Evolutionary conservation across 495 filamentous ascomycete species (phyloP).

Genomic region (Penicillium goetzii): DNA sequence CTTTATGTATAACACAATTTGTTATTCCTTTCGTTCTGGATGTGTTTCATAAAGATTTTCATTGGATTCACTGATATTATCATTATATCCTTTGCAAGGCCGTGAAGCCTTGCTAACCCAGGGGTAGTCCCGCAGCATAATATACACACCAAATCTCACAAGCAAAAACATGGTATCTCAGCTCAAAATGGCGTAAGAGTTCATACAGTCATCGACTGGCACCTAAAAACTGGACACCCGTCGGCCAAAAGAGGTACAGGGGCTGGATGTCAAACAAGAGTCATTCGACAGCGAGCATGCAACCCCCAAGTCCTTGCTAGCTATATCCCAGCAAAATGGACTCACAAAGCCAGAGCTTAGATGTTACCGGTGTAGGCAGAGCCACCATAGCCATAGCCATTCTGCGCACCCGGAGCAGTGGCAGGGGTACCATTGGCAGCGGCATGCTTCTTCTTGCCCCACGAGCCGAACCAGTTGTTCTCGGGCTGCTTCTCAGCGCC

Average conservation of each 20-base stretch:
- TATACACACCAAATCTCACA: conserved; percentile 26
- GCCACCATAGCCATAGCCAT: conserved; percentile 40
- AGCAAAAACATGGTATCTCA: conserved; percentile 35
- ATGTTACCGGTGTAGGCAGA: conserved; percentile 47
- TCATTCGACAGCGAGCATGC: not conserved
- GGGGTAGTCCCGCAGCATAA: not conserved
- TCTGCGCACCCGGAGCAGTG: conserved; percentile 14
- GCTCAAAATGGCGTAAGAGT: conserved; percentile 19
- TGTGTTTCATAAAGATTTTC: not conserved
- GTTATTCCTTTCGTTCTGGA: too few species aligned
- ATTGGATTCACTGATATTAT: not conserved
- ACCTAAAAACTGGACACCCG: not conserved
- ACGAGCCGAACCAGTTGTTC: conserved; percentile 34
- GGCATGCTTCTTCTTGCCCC: conserved; percentile 34
- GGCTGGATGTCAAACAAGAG: not conserved
- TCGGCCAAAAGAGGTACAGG: not conserved
- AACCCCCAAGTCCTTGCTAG: not conserved
- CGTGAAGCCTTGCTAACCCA: not conserved
- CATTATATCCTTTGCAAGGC: not conserved
- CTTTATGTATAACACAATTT: not conserved
- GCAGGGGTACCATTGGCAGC: conserved; percentile 5
- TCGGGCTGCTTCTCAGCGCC: conserved; percentile 27
- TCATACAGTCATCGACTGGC: conserved; percentile 33
- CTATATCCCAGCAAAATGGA: not conserved
- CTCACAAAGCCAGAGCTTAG: conserved; percentile 19